Evolutionary conservation across 1,139 yeast species (phyloP), one percentile per base, ranked within the genome.

Genomic region (Lipomyces yarrowii): DNA sequence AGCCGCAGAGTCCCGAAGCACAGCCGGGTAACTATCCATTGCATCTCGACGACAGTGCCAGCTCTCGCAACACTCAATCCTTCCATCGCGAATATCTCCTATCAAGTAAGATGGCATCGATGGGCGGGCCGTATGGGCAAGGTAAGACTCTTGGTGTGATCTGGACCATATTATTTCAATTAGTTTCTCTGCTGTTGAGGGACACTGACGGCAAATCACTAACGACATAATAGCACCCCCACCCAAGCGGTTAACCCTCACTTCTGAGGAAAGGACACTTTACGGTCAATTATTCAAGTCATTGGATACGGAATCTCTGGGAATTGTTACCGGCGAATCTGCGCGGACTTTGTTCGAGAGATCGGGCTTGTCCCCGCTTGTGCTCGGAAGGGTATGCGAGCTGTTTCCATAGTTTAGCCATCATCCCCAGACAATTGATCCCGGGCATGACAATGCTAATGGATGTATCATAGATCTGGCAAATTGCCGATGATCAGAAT

Each of bases 271-370:
- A 77, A 87, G 89, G 76, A 82, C 82, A 71, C 82, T 87, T 65
- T 92, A 86, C 76, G 87, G 91, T 18, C 88, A 86, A 69, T 83
- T 92, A 64, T 96, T 94, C 81, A 86, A 85, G 70, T 82, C 88
- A 57, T 83, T 94, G 73, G 99, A 94, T 77, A 85, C 88, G 1
- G 96, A 90, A 72, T 84, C 84, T 59, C 80, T 89, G 59, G 97
- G 97, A 2, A 83, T 89, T 57, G 89, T 94, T 67, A 90, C 98
- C 8, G 99, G 99, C 42, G 96, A 90, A 57, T 87, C 88, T 63
- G 93, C 97, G n/a, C 85, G 96, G 71, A 82, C 90, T 10, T 83
- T 96, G 4, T 87, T 96, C 72, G 96, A 93, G 73, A 89, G 90
- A 68, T 88, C 96, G 1, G 96, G 96, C 0, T 83, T 94, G 64